A percentile compares a stretch with the other conserved stretches of the same genome.
Conservation (phyloP, 495 filamentous ascomycete genomes). For the Penicillium turbatum region DNA sequence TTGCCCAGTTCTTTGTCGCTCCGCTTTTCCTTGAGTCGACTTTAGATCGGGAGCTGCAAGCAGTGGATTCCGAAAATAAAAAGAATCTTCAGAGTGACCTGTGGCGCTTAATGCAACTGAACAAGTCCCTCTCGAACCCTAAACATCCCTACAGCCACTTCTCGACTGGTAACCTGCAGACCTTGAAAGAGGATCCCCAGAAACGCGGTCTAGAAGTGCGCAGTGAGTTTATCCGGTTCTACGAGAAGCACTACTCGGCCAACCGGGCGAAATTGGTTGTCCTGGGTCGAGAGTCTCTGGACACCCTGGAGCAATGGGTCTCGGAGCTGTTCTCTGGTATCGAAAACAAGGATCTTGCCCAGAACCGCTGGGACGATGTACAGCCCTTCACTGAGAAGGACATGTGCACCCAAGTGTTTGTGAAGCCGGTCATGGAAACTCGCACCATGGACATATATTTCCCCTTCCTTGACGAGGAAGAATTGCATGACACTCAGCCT, state of each 20-base stretch:
- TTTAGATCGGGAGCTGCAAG: conserved; percentile 83
- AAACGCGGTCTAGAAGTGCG: conserved; percentile 81
- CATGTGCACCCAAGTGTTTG: conserved; percentile 78
- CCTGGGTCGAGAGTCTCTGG: conserved; percentile 80
- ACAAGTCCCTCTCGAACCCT: conserved; percentile 84
- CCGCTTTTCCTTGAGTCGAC: conserved; percentile 89
- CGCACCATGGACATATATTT: conserved; percentile 81
- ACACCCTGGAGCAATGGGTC: conserved; percentile 85
- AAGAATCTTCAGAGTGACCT: conserved; percentile 96
- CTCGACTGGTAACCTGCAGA: conserved; percentile 89
- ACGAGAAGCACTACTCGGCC: conserved; percentile 86
- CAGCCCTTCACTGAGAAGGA: conserved; percentile 63
- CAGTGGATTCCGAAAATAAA: conserved; percentile 98
- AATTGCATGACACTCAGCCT: conserved; percentile 76
- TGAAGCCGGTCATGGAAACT: conserved; percentile 94
- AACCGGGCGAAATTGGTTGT: conserved; percentile 96
- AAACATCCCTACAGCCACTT: conserved; percentile 95
- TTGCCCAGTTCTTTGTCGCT: conserved; percentile 94
- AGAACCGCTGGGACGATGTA: conserved; percentile 75
- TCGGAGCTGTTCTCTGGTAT: conserved; percentile 79
- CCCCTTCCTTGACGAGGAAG: conserved; percentile 84
- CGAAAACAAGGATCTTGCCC: conserved; percentile 76
- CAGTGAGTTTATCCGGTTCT: conserved; percentile 91
- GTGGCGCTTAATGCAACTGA: conserved; percentile 90
- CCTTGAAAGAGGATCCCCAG: conserved; percentile 79